Evolutionary conservation across 805 yeast species (phyloP), one percentile per base, ranked within the genome.

Genomic region (Hanseniaspora clermontiae): DNA sequence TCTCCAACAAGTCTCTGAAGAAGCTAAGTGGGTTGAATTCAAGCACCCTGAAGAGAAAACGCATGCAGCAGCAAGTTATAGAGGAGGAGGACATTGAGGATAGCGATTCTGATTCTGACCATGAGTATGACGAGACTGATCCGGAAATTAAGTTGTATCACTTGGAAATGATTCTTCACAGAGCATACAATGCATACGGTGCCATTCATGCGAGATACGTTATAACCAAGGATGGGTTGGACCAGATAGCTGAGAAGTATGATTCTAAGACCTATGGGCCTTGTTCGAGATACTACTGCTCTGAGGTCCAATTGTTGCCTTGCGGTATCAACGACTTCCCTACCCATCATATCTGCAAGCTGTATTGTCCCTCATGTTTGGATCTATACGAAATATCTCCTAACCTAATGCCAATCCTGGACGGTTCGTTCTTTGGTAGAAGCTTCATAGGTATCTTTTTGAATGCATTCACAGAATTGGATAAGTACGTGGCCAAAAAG

Each of bases 401-500:
- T 57, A 81, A 90, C n/a, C 76, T 95, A 60, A 90, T 87, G 69
- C 72, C 86, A 58, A 87, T 87, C 65, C 80, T 93, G 45, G 98
- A 93, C 69, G 98, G 98, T 5, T 96, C 97, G 0, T 93, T 84
- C 65, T 93, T 95, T 73, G 97, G 98, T 5, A 88, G 97, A 0
- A 83, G 95, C 38, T 93, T 93, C 72, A 93, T 96, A 0, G 97
- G 96, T 1, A 77, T 93, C 62, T 85, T 93, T 64, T 80, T 93
- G 59, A 86, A 89, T 66, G 84, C 87, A 78, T 89, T 84, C 71
- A 88, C 93, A n/a, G 97, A 88, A 61, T 79, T 89, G 51, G 95
- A 85, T 65, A 79, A 80, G 63, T 88, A 85, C 64, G 82, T 87
- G 61, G 75, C 77, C 57, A 75, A 85, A 64, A 73, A 80, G 60